These are phyloP conservation scores for Hirschfeldia incana DNA, from an alignment of 345 rosid species.

Conservation along the genomic window DNA sequence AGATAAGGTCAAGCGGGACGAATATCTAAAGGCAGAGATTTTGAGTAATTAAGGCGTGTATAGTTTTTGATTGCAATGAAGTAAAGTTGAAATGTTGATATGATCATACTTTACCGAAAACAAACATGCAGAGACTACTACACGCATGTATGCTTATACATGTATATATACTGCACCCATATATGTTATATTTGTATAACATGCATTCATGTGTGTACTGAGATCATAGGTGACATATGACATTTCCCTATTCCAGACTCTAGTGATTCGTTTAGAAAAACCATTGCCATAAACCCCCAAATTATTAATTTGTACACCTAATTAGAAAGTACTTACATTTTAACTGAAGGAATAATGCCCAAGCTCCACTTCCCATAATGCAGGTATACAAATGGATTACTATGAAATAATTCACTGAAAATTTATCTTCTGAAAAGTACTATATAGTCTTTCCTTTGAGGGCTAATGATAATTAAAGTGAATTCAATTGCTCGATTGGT, in stretches of 20 bases:
- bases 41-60: constrained; percentile 26
- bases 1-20: too few relatives aligned
- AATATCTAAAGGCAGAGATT: background rate
- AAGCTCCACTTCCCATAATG: background rate
- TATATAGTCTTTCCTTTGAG: background rate
- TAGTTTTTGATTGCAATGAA: constrained; percentile 2
- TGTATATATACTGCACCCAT: background rate
- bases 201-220: constrained; percentile 40
- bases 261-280: constrained; percentile 12
- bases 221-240: constrained; percentile 43
- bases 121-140: constrained; percentile 19
- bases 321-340: constrained; percentile 21
- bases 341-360: constrained; percentile 17
- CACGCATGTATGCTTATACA: background rate
- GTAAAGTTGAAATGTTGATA: constrained; percentile 22
- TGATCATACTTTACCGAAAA: constrained; percentile 17
- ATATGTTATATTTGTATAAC: constrained; percentile 6
- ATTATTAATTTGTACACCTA: constrained; percentile 20
- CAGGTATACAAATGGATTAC: background rate
- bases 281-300: constrained; percentile 2
- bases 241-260: constrained; percentile 34
- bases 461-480: background rate
- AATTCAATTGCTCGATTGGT: constrained; percentile 7
- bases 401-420: background rate
- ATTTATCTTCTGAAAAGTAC: background rate